A percentile compares a stretch with the other conserved stretches of the same genome.
phyloP scores from a whole-genome alignment of 805 yeast species.

The Nakazawaea pomicola region DNA sequence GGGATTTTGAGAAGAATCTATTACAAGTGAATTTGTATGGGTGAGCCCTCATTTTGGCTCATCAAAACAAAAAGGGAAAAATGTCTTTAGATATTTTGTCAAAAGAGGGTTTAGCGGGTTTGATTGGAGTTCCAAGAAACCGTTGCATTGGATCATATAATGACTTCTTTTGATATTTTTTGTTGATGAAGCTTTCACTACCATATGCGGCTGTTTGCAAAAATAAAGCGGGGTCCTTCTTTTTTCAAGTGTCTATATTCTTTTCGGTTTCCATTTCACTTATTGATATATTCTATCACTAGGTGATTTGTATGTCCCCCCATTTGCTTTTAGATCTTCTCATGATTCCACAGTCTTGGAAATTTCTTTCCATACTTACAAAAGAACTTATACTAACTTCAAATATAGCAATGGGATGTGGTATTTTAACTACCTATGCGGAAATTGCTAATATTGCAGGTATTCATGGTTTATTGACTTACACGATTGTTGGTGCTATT shows the following conservation, averaged over 20 bases:
- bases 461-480: constrained; percentile 79
- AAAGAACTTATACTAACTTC: constrained; percentile 13
- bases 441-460: constrained; percentile 85
- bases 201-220: constrained; percentile 11
- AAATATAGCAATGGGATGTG: constrained; percentile 74
- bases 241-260: background rate
- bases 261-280: background rate
- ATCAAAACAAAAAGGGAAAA: too few relatives aligned
- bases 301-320: too few relatives aligned
- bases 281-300: too few relatives aligned
- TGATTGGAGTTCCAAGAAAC: constrained; percentile 8
- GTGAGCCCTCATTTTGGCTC: too few relatives aligned
- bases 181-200: background rate
- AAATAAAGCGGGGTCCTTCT: background rate
- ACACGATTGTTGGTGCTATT: constrained; percentile 71
- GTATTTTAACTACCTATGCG: constrained; percentile 79
- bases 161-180: background rate
- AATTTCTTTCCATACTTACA: background rate
- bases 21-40: too few relatives aligned
- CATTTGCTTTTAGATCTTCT: background rate
- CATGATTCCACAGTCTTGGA: too few relatives aligned
- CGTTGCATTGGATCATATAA: constrained; percentile 1
- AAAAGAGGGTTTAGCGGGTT: background rate
- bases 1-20: background rate
- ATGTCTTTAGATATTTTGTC: background rate